A percentile compares a stretch with the other conserved stretches of the same genome.
Evolutionary conservation across 345 rosid species (phyloP).

Genomic region (Arabidopsis thaliana): DNA sequence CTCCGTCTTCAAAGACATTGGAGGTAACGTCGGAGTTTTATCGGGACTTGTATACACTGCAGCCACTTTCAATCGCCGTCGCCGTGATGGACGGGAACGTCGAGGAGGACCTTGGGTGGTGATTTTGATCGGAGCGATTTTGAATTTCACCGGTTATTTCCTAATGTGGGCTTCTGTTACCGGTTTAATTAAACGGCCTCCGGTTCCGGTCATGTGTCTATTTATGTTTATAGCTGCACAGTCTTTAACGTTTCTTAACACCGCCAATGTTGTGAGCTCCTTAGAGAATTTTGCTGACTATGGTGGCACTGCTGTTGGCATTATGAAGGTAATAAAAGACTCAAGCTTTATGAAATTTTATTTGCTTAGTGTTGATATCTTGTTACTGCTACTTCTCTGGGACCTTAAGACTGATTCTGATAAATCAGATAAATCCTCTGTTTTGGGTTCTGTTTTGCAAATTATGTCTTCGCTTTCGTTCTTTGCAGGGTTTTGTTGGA

Average conservation of each 20-base stretch:
- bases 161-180: conserved; percentile 69
- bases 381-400: not conserved
- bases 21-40: conserved; percentile 64
- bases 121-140: conserved; percentile 55
- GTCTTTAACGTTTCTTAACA: conserved; percentile 52
- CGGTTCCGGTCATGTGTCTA: conserved; percentile 57
- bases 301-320: conserved; percentile 58
- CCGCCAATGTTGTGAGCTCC: conserved; percentile 57
- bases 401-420: not conserved
- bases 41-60: conserved; percentile 65
- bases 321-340: conserved; percentile 48
- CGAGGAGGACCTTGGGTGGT: conserved; percentile 70
- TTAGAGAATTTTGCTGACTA: conserved; percentile 51
- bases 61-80: conserved; percentile 28
- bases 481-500: conserved; percentile 79
- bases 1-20: conserved; percentile 76
- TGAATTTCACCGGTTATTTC: conserved; percentile 66
- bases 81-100: not conserved
- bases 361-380: not conserved
- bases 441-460: too few relatives aligned
- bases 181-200: conserved; percentile 54
- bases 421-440: not conserved
- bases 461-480: not conserved
- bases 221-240: conserved; percentile 54
- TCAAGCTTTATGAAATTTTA: not conserved